phyloP scores from a whole-genome alignment of 164 flowering plant genomes.

The Aristolochia contorta region DNA sequence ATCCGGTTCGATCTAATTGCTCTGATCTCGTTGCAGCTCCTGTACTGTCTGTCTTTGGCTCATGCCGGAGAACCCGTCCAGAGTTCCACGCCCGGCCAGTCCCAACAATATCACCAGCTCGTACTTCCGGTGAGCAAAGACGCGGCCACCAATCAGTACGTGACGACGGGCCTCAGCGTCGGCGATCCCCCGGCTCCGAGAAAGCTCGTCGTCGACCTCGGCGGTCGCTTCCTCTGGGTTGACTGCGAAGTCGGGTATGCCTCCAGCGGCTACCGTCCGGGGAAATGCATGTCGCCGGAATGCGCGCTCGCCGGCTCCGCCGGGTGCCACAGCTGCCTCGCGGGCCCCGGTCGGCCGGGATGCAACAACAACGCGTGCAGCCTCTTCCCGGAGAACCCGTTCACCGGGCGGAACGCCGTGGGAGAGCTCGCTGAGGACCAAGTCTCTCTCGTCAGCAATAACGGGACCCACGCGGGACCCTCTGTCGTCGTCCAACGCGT shows the following conservation, averaged over 20 bases:
- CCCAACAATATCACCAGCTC: no score
- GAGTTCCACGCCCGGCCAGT: no score
- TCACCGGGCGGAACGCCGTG: background rate
- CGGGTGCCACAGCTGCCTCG: conserved; percentile 6
- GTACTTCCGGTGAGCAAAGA: conserved; percentile 9
- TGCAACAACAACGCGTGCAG: conserved; percentile 14
- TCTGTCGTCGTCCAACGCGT: background rate
- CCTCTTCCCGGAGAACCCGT: conserved; percentile 5
- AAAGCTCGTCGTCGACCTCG: conserved; percentile 11
- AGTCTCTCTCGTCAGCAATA: conserved; percentile 5
- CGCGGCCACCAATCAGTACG: conserved; percentile 11
- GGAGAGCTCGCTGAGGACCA: conserved; percentile 13
- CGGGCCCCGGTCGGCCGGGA: conserved; percentile 6
- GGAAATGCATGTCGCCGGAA: conserved; percentile 4
- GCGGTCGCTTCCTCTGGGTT: conserved; percentile 13
- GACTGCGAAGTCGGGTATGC: conserved; percentile 8
- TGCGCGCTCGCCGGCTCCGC: conserved; percentile 4
- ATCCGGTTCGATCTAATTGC: no score
- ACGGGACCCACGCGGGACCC: conserved; percentile 6
- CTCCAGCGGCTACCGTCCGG: conserved; percentile 3
- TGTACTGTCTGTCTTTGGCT: background rate
- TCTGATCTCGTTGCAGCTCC: background rate
- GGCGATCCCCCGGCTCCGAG: conserved; percentile 6
- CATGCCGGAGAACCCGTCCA: background rate
- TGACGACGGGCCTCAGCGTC: conserved; percentile 3